Evolutionary conservation across 352 stramenopile species (phyloP), one percentile per base, ranked within the genome.

Genomic region (Phytopythium ostracodes): DNA sequence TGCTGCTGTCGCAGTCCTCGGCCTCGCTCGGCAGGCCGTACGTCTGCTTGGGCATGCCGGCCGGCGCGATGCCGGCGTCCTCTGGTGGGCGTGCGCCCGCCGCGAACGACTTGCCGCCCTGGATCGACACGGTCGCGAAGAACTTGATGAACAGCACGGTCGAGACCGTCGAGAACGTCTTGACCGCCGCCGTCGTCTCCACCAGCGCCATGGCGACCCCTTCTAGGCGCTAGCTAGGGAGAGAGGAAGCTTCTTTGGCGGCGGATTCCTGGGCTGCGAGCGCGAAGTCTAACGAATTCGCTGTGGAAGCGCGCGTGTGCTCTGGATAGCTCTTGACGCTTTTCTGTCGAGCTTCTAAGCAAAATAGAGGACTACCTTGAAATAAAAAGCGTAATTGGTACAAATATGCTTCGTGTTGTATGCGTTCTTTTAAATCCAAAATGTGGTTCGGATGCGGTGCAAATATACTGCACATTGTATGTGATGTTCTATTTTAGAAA

Each of bases 31-130:
- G 25, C 42, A 78, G 36, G 20, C 71, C 71, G 56, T 74, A 79
- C 49, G 70, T 79, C 31, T 78, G 67, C 36, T 73, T 53, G 24
- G 46, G 66, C 54, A 62, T 52, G 10, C 70, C 70, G 47, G 71
- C 62, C 44, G 71, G 59, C 18, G 61, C 44, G n/a, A 74, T 56
- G 33, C 66, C 65, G 58, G 63, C 72, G 56, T 79, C 72, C 46
- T 79, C 72, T 0, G 72, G 68, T n/a, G 72, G 49, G 1, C 75
- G 75, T 10, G 49, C 67, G 24, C 71, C 70, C 5, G 70, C 63
- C 35, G 73, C 67, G 36, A 83, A 83, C 3, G 66, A 77, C 53
- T 77, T 77, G 46, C 46, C 51, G 38, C 72, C 70, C 52, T 77
- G 70, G 59, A 77, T 74, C 14, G 42, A 51, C 43, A 67, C 35